A percentile compares a stretch with the other conserved stretches of the same genome.
phyloP scores from a whole-genome alignment of 2,329 filamentous ascomycete species.

The Aspergillus calidoustus region DNA sequence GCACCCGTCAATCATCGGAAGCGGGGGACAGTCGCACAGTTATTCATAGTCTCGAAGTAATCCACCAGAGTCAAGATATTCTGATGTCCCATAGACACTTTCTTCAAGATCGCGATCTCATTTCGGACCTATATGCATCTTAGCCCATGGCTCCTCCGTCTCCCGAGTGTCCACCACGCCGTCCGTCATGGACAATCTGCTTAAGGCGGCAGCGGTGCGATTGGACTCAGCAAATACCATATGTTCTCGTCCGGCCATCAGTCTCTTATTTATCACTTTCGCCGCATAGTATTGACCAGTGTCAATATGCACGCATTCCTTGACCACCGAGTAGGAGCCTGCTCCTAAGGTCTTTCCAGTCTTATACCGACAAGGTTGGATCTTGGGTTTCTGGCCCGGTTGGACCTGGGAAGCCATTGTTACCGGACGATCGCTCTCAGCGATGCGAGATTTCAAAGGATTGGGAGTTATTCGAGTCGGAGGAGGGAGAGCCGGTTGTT shows the following conservation, averaged over 20 bases:
- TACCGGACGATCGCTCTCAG: background rate
- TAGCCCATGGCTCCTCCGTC: conserved; percentile 20
- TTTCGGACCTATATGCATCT: conserved; percentile 74
- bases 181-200: background rate
- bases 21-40: conserved; percentile 58
- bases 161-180: background rate
- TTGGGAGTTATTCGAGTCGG: background rate
- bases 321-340: conserved; percentile 96
- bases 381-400: conserved; percentile 58
- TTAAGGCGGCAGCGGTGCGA: background rate
- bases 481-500: background rate
- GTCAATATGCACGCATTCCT: conserved; percentile 98
- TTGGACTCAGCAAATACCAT: conserved; percentile 68
- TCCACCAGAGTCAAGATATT: conserved; percentile 98
- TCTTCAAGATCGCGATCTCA: conserved; percentile 95
- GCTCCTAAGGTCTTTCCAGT: conserved; percentile 97
- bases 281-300: conserved; percentile 97
- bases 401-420: conserved; percentile 39
- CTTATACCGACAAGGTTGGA: conserved; percentile 97
- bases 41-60: conserved; percentile 99
- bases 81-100: conserved; percentile 98
- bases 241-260: conserved; percentile 97
- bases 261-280: conserved; percentile 97
- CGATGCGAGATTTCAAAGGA: background rate
- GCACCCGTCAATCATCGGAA: background rate